A percentile compares a stretch with the other conserved stretches of the same genome.
Conservation (phyloP, 768 basidiomycete genomes). For the Antrodiella citrinella region DNA sequence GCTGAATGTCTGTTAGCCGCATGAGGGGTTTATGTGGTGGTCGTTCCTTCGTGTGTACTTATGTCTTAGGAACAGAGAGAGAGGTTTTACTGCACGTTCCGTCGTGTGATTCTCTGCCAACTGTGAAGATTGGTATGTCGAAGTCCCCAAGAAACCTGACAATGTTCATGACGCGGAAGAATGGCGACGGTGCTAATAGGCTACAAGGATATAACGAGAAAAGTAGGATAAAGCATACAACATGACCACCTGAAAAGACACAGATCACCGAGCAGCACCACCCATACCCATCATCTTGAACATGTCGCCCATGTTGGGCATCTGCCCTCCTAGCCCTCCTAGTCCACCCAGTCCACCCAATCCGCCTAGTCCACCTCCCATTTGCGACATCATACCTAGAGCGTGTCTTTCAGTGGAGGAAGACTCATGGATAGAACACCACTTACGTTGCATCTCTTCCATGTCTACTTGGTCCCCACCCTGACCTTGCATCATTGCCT, state of each 20-base stretch:
- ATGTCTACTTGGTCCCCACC: slow-evolving; percentile 91
- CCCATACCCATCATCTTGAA: slow-evolving; percentile 84
- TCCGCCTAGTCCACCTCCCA: slow-evolving; percentile 53
- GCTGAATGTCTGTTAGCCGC: slow-evolving; percentile 7
- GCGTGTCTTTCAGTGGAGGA: slow-evolving; percentile 4
- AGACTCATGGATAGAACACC: slow-evolving; percentile 1
- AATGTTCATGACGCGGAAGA: too few relatives aligned
- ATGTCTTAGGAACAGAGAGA: slow-evolving; percentile 24
- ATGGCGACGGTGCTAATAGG: too few relatives aligned
- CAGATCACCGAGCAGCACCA: too few relatives aligned
- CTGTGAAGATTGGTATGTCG: too few relatives aligned
- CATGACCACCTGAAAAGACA: too few relatives aligned
- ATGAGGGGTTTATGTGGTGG: slow-evolving; percentile 21
- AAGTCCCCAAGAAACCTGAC: too few relatives aligned
- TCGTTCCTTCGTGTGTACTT: slow-evolving; percentile 24
- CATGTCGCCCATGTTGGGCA: slow-evolving; percentile 71
- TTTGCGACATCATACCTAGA: slow-evolving; percentile 81
- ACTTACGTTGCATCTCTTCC: slow-evolving; percentile 88
- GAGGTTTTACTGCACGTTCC: slow-evolving; percentile 18
- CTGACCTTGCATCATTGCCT: slow-evolving; percentile 93
- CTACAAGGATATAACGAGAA: too few relatives aligned
- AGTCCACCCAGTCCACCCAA: slow-evolving; percentile 44
- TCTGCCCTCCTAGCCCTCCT: slow-evolving; percentile 57
- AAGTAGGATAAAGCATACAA: too few relatives aligned
- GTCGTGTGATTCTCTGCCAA: too few relatives aligned